These are phyloP conservation scores for Ceratonia siliqua DNA, from an alignment of 306 rosid genomes.

Conservation along the genomic window DNA sequence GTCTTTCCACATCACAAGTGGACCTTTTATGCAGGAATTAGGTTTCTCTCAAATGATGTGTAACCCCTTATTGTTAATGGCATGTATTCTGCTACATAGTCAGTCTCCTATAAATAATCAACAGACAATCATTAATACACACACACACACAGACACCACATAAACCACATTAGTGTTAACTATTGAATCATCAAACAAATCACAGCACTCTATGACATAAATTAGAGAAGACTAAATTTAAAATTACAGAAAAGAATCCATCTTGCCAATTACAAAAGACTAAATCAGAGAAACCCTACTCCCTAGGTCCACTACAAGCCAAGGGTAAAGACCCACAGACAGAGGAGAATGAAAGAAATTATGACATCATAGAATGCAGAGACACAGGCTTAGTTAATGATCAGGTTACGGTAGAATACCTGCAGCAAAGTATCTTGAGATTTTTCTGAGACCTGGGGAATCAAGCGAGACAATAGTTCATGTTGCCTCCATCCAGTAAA, in stretches of 20 bases:
- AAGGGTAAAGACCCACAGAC: neutral
- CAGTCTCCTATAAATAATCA: neutral
- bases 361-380: conserved; percentile 24
- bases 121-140: neutral
- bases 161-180: neutral
- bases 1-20: neutral
- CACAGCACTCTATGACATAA: neutral
- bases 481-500: conserved; percentile 69
- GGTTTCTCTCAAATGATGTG: conserved; percentile 15
- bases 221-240: neutral
- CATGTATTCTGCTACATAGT: neutral
- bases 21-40: neutral
- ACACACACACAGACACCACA: too few species aligned
- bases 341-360: conserved; percentile 9
- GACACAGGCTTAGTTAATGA: conserved; percentile 21
- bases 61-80: neutral
- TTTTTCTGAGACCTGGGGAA: conserved; percentile 56
- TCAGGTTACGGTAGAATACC: conserved; percentile 48
- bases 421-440: conserved; percentile 47
- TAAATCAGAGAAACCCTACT: neutral
- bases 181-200: neutral
- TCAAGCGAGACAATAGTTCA: conserved; percentile 67
- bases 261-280: conserved; percentile 13
- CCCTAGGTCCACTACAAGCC: neutral
- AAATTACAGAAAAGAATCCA: neutral